Evolutionary conservation across 805 yeast species (phyloP), one percentile per base, ranked within the genome.

Genomic region (Kurtzmaniella cleridarum): DNA sequence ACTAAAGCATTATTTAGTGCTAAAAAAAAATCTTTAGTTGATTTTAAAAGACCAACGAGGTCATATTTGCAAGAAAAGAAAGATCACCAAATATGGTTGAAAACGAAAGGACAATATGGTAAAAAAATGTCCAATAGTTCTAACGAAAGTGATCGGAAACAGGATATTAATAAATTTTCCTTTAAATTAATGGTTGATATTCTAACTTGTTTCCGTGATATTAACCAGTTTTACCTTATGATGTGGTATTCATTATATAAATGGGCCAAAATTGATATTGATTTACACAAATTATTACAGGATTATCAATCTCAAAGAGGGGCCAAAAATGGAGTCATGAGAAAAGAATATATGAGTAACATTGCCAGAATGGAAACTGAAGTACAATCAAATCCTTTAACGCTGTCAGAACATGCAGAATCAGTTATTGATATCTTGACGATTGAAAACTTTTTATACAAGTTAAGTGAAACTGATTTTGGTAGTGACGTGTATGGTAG

Each of bases 381-480:
- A n/a, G 8, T 14, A 9, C 12, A 32, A 32, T 12, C 23, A 15
- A 13, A 11, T 10, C 12, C 10, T 27, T 20, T 23, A 5, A 13
- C 20, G 11, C 28, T 29, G 24, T 20, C 24, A 20, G 24, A 20
- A 6, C 39, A 36, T 15, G 6, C 29, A 8, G 33, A 28, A 9
- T 10, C 34, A 15, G 23, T 36, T 11, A 48, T 64, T 3, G 73
- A 66, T 42, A 46, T 53, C 5, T 49, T 53, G 41, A 45, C 62
- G 27, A 49, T 68, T 8, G 67, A 64, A 31, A 55, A 54, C 31
- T 56, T 66, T 39, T 56, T 68, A 31, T 60, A 50, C 48, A 62
- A 59, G 41, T 49, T 64, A 17, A 54, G 53, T 37, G 62, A 57
- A 32, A 43, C 51, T 38, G 48, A 50, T 24, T 50, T 47, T 32